phyloP scores from a whole-genome alignment of 176 grass and related monocot species.

The Bonia amplexicaulis region DNA sequence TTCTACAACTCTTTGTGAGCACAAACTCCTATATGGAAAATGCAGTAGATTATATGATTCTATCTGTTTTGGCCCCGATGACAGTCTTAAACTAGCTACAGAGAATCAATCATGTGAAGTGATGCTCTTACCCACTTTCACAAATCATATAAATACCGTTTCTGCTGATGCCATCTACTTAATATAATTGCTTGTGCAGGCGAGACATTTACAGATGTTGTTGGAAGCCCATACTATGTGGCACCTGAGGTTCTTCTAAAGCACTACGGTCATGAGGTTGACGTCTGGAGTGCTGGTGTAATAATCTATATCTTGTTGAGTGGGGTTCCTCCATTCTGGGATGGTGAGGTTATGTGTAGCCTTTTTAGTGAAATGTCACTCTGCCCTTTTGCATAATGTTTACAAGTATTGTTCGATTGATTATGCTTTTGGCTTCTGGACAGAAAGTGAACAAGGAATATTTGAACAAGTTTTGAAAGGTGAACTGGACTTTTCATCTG shows the following conservation, averaged over 20 bases:
- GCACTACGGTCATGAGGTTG: conserved; percentile 58
- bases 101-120: neutral
- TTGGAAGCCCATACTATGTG: conserved; percentile 78
- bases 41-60: neutral
- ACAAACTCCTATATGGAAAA: neutral
- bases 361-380: neutral
- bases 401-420: neutral
- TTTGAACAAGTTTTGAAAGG: conserved; percentile 89
- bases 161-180: neutral
- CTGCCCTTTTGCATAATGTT: neutral
- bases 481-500: conserved; percentile 58
- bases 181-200: conserved; percentile 32
- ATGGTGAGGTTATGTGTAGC: conserved; percentile 58
- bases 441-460: conserved; percentile 82
- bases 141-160: neutral
- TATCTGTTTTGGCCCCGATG: neutral
- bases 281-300: conserved; percentile 80
- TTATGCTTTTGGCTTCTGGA: neutral
- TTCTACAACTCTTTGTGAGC: neutral
- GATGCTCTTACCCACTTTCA: neutral
- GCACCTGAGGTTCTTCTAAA: conserved; percentile 75
- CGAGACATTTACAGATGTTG: conserved; percentile 66
- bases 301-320: conserved; percentile 79
- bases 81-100: neutral
- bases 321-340: conserved; percentile 81